Evolutionary conservation across 495 filamentous ascomycete species (phyloP).

Genomic region (Neurospora sublineolata): DNA sequence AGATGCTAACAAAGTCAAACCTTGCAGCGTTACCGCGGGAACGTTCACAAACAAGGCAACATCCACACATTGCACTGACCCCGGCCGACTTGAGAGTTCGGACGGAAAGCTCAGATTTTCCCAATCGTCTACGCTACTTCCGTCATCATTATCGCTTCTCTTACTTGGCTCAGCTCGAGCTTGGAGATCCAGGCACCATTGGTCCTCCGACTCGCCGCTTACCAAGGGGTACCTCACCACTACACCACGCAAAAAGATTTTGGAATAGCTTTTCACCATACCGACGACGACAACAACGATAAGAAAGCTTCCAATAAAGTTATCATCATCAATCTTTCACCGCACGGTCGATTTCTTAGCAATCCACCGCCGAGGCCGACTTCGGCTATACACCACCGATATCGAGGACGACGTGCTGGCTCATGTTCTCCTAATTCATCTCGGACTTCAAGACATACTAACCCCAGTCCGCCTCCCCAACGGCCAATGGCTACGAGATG

Average conservation of each 20-base stretch:
- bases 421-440: background rate
- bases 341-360: background rate
- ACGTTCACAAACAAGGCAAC: background rate
- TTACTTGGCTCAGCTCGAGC: background rate
- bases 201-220: background rate
- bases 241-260: background rate
- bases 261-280: background rate
- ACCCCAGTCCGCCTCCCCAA: background rate
- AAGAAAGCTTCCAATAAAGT: background rate
- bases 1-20: background rate
- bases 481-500: constrained; percentile 45
- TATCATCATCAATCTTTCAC: background rate
- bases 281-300: background rate
- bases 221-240: background rate
- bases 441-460: background rate
- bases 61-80: background rate
- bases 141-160: background rate
- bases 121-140: background rate
- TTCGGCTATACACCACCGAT: background rate
- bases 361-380: background rate
- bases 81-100: background rate
- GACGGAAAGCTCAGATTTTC: background rate
- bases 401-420: background rate
- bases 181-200: background rate
- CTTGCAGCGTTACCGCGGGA: background rate